Conservation (phyloP, 1,139 yeast species). For the Pichia inconspicua region DNA sequence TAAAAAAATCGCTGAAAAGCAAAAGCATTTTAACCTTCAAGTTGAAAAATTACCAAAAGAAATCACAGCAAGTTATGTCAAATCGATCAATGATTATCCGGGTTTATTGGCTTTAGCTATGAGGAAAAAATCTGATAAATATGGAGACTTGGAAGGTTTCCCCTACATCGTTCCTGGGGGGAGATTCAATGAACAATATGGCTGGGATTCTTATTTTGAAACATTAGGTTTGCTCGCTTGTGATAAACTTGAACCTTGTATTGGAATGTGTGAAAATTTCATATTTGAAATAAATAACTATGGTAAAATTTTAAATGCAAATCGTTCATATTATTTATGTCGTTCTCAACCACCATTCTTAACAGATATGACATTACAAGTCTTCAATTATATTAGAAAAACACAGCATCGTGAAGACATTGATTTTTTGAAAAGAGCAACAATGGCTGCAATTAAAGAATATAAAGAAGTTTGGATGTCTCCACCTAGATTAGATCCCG, state of each 20-base stretch:
- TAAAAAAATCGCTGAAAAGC: slow-evolving; percentile 40
- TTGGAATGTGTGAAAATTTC: slow-evolving; percentile 90
- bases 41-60: slow-evolving; percentile 63
- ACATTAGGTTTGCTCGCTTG: slow-evolving; percentile 74
- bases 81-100: slow-evolving; percentile 73
- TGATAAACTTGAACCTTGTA: slow-evolving; percentile 58
- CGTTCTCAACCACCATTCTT: slow-evolving; percentile 97
- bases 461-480: slow-evolving; percentile 75
- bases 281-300: slow-evolving; percentile 84
- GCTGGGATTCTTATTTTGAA: slow-evolving; percentile 97
- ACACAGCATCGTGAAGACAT: slow-evolving; percentile 18
- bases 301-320: slow-evolving; percentile 91
- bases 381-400: slow-evolving; percentile 48
- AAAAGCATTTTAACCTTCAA: slow-evolving; percentile 58
- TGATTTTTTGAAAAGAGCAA: slow-evolving; percentile 58
- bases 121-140: slow-evolving; percentile 28
- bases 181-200: slow-evolving; percentile 89
- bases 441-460: slow-evolving; percentile 78
- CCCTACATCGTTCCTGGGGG: slow-evolving; percentile 98
- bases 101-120: slow-evolving; percentile 82
- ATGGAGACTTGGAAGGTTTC: slow-evolving; percentile 45
- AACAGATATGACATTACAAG: slow-evolving; percentile 81
- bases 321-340: slow-evolving; percentile 82
- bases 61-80: slow-evolving; percentile 63
- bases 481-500: slow-evolving; percentile 62